Percentiles rank a stretch among this genome's conserved stretches.
Conservation (phyloP, 805 yeast species). For the Lipomyces japonicus region DNA sequence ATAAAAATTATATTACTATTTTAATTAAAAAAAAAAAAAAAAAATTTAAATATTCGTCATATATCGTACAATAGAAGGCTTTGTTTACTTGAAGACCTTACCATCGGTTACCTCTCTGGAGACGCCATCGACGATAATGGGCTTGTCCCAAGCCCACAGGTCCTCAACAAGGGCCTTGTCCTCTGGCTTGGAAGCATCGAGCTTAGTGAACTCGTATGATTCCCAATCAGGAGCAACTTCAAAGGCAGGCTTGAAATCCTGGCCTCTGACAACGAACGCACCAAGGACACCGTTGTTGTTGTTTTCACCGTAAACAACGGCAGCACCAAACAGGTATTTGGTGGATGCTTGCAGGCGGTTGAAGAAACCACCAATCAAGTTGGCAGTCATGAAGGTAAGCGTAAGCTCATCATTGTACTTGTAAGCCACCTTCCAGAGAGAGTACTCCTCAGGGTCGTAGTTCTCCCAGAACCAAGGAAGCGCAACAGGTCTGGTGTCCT, state of each 20-base stretch:
- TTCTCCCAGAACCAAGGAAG: slow-evolving; percentile 98
- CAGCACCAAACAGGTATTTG: slow-evolving; percentile 89
- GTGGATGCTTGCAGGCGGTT: slow-evolving; percentile 87
- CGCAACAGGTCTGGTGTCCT: slow-evolving; percentile 90
- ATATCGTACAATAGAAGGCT: neutral
- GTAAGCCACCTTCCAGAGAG: slow-evolving; percentile 91
- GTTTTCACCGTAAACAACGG: slow-evolving; percentile 97
- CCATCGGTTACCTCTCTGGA: slow-evolving; percentile 90
- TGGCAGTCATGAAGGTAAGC: slow-evolving; percentile 95
- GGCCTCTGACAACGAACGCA: slow-evolving; percentile 93
- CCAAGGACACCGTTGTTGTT: slow-evolving; percentile 96
- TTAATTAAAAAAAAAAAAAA: neutral
- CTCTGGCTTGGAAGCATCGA: slow-evolving; percentile 73
- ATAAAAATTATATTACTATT: neutral
- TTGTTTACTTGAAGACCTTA: slow-evolving; percentile 82
- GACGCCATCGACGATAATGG: slow-evolving; percentile 75
- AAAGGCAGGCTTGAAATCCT: slow-evolving; percentile 85
- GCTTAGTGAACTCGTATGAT: slow-evolving; percentile 77
- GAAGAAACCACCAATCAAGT: slow-evolving; percentile 97
- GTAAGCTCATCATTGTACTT: slow-evolving; percentile 98
- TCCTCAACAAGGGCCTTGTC: slow-evolving; percentile 77
- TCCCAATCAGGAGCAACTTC: slow-evolving; percentile 99
- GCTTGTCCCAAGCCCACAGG: slow-evolving; percentile 99
- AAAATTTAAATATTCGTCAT: neutral
- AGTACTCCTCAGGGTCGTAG: slow-evolving; percentile 89